phyloP scores from a whole-genome alignment of 1,284 basidiomycete species.

The Hemileia vastatrix region DNA sequence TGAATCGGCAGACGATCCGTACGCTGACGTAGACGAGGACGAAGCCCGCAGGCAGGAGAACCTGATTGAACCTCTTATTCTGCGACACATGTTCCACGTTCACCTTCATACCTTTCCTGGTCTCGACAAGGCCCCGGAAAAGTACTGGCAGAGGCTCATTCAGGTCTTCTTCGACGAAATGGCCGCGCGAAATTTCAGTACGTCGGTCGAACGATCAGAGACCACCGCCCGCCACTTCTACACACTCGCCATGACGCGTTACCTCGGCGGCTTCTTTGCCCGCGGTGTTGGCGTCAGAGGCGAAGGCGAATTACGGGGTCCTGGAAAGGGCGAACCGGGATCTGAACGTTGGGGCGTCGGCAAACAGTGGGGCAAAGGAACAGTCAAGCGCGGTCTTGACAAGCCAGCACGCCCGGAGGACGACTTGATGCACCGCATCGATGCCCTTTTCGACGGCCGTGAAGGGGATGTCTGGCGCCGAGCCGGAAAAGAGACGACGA shows the following conservation, averaged over 20 bases:
- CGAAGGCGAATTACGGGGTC: conserved; percentile 19
- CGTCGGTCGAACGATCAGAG: conserved; percentile 37
- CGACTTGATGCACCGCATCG: conserved; percentile 30
- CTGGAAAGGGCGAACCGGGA: conserved; percentile 20
- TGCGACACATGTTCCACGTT: conserved; percentile 41
- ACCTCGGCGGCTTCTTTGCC: conserved; percentile 32
- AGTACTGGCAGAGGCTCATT: conserved; percentile 39
- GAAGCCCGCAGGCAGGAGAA: conserved; percentile 25
- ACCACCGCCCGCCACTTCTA: conserved; percentile 31
- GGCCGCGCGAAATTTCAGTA: conserved; percentile 34
- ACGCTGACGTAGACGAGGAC: conserved; percentile 34
- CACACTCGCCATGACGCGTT: conserved; percentile 33
- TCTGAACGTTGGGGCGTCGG: conserved; percentile 21
- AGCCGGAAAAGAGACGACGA: conserved; percentile 35
- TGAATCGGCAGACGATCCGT: too few relatives aligned
- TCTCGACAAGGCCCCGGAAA: conserved; percentile 34
- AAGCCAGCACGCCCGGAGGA: conserved; percentile 32
- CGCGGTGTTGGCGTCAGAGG: conserved; percentile 24
- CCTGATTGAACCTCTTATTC: conserved; percentile 35
- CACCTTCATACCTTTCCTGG: conserved; percentile 37
- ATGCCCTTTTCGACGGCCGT: conserved; percentile 31
- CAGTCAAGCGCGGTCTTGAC: conserved; percentile 38
- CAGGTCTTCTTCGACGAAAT: conserved; percentile 40
- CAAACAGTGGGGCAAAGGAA: conserved; percentile 25
- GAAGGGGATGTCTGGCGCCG: conserved; percentile 30